Evolutionary conservation across 2,329 filamentous ascomycete species (phyloP), one percentile per base, ranked within the genome.

Genomic region (Penicillium sp.): DNA sequence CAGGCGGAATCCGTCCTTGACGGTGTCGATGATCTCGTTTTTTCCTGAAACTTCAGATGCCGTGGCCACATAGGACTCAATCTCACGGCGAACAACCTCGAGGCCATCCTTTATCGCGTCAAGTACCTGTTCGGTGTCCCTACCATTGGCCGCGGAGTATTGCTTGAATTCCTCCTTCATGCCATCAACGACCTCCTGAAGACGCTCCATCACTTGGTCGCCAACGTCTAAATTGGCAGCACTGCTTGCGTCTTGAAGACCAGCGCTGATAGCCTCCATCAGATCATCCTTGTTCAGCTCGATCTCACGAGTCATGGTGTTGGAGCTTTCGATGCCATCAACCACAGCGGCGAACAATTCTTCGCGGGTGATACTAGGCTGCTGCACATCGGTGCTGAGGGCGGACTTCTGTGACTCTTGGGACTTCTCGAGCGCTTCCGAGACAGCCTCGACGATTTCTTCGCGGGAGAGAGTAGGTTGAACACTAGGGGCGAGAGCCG

Each of bases 31-130:
- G 60, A 95, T 89, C 53, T 95, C 91, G 67, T 94, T 89, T 63
- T 93, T 92, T 22, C 86, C 86, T 1, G 88, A 84, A 1, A 86
- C 84, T 62, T 90, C 90, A 17, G 87, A 84, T 8, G 88, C 86
- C 51, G 88, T 88, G 70, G 93, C 89, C 61, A 95, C 88, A 67
- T 96, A 96, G 47, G 82, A 83, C 72, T 97, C 92, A 58, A 98
- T 91, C 61, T 96, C 91, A 13, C 82, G 80, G 12, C 92, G 88
- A 7, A 98, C 85, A 67, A 87, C 89, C 68, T 96, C 92, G 15
- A 97, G 84, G 0, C 93, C 93, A 73, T 96, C 92, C 68, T 92
- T 94, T 47, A 96, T 89, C 0, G 92, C 91, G 75, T 95, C 91
- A 4, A 97, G 82, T 13, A 96, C 88, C 75, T 97, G 92, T 75